These are phyloP conservation scores for Xylariaceae sp. DNA, from an alignment of 2,329 filamentous ascomycete genomes.

Conservation along the genomic window DNA sequence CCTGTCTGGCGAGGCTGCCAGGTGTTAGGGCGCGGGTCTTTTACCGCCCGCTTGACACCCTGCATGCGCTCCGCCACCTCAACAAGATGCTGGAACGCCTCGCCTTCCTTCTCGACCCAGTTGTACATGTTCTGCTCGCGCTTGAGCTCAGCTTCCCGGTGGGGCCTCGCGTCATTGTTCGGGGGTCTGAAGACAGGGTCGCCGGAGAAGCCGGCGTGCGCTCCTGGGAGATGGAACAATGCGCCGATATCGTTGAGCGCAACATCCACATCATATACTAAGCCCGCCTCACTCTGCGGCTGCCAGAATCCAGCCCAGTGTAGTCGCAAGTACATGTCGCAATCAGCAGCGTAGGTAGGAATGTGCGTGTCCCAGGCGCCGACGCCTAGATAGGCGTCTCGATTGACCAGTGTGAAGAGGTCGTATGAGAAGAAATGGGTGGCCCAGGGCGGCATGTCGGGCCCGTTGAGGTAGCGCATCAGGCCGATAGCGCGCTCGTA, in stretches of 20 bases:
- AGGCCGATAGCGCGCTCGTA: conserved; percentile 32
- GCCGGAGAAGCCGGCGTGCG: conserved; percentile 31
- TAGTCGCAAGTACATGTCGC: conserved; percentile 40
- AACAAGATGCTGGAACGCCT: conserved; percentile 34
- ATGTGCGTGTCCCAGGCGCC: conserved; percentile 47
- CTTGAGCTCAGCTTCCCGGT: conserved; percentile 28
- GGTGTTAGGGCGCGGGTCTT: conserved; percentile 34
- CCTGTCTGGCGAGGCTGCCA: conserved; percentile 40
- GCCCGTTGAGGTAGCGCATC: conserved; percentile 31
- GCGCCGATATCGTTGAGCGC: conserved; percentile 40
- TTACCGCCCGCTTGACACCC: conserved; percentile 23
- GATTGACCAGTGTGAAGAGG: conserved; percentile 44
- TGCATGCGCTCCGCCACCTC: conserved; percentile 32
- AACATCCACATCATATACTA: conserved; percentile 39
- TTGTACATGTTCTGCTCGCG: conserved; percentile 27
- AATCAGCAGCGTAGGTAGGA: conserved; percentile 43
- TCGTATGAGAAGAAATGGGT: conserved; percentile 47
- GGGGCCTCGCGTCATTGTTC: conserved; percentile 12
- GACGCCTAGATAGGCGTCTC: conserved; percentile 37
- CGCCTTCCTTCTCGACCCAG: conserved; percentile 32
- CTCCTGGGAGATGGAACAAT: conserved; percentile 37
- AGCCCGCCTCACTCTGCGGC: conserved; percentile 34
- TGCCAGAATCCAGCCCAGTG: conserved; percentile 39
- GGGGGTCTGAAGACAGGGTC: conserved; percentile 29
- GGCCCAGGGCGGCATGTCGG: conserved; percentile 39